Base-by-base conservation (phyloP, 108 stramenopile genomes). In the Cyclotella baltica region DNA sequence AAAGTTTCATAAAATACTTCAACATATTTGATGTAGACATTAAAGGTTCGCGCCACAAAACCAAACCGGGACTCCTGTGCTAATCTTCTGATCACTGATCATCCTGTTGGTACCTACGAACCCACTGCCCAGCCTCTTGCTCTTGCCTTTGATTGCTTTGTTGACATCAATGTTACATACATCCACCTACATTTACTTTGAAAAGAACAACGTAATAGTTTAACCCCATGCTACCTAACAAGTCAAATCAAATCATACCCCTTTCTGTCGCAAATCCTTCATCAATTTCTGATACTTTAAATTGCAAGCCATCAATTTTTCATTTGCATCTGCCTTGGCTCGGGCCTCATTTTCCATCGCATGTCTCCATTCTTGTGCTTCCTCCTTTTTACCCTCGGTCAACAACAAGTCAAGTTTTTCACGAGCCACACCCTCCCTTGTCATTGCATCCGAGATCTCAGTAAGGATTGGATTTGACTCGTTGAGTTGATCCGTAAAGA, bases 391-490 rank as follows among this genome's bases (percentile, higher is more conserved):
- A 6, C 71, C 69, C 33, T 47, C 33, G 3, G 1, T 63, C 22
- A 74, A 15, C 62, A 70, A 62, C 28, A 38, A 67, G 16, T 64
- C 43, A 62, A 84, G 18, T 59, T 70, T 62, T 25, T 68, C 63
- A 22, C 46, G 40, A 58, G 82, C 82, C 13, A 22, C 30, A 2
- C 93, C 90, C 59, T 95, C 93, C 30, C 73, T 84, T 35, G 92
- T 93, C 93, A 93, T 93, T 31, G 96, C 96, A 73, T 97, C 93
- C 29, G 90, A 85, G 31, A 97, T 97, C 61, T 80, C 81, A 0
- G 94, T 93, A 37, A 97, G 75, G 20, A 97, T 91, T 4, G 96
- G 96, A 74, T 95, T 93, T 31, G 93, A 88, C 72, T 93, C 96
- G 51, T 94, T 89, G 37, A 97, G 77, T 77, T 97, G 96, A 38